Percentiles rank a stretch among this genome's conserved stretches.
Conservation (phyloP, 352 stramenopile genomes). For the Pythium volutum region DNA sequence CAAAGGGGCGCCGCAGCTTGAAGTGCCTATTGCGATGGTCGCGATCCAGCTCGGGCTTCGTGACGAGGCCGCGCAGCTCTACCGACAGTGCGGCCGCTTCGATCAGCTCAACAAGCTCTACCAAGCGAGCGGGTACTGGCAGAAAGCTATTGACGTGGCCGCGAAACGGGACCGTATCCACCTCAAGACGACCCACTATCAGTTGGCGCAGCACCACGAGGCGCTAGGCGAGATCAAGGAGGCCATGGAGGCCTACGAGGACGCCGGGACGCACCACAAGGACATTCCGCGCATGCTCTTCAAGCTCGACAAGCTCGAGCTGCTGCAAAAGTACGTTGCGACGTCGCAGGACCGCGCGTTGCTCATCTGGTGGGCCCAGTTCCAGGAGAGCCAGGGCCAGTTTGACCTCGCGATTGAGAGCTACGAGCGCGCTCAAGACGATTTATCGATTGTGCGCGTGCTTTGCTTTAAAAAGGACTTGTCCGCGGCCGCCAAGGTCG, state of each 20-base stretch:
- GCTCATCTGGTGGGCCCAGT: constrained; percentile 93
- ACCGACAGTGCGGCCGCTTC: constrained; percentile 88
- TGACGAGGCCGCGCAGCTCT: constrained; percentile 90
- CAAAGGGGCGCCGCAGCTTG: constrained; percentile 61
- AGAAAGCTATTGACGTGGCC: constrained; percentile 88
- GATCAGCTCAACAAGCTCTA: constrained; percentile 93
- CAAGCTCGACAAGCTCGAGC: constrained; percentile 79
- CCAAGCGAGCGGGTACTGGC: constrained; percentile 88
- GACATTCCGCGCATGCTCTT: constrained; percentile 94
- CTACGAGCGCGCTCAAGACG: constrained; percentile 87
- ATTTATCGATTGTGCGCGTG: constrained; percentile 90
- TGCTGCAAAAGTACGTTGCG: constrained; percentile 90
- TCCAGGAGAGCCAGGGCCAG: constrained; percentile 88
- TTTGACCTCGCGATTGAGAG: constrained; percentile 85
- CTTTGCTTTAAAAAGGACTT: constrained; percentile 91
- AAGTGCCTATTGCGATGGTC: constrained; percentile 88
- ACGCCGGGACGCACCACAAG: constrained; percentile 84
- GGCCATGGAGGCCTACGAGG: constrained; percentile 91
- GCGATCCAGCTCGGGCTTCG: constrained; percentile 91
- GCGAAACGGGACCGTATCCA: constrained; percentile 90
- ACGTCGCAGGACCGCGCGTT: constrained; percentile 86
- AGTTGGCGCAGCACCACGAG: constrained; percentile 89
- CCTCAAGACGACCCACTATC: constrained; percentile 89
- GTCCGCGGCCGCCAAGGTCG: constrained; percentile 76
- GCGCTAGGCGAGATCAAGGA: constrained; percentile 82